Conservation (phyloP, 805 yeast genomes). For the Candida tibetensis region DNA sequence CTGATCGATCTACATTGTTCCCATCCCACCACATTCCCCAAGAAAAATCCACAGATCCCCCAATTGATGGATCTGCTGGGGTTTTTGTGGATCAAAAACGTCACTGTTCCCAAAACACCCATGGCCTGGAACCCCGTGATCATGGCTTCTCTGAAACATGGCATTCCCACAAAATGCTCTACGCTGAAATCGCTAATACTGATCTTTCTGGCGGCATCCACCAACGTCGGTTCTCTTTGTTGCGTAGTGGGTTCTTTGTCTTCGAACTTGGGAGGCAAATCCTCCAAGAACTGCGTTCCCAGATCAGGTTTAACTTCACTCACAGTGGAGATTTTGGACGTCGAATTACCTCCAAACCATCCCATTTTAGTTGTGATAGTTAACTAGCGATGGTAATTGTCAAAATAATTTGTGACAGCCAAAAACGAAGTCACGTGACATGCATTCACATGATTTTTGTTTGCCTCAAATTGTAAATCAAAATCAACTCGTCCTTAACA, state of each 20-base stretch:
- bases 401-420: too few relatives aligned
- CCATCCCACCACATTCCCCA: constrained; percentile 86
- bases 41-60: constrained; percentile 74
- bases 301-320: constrained; percentile 23
- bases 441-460: too few relatives aligned
- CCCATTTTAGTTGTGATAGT: constrained; percentile 34
- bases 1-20: constrained; percentile 83
- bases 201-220: constrained; percentile 45
- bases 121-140: constrained; percentile 70
- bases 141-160: constrained; percentile 80
- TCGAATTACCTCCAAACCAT: constrained; percentile 38
- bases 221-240: constrained; percentile 10
- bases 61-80: constrained; percentile 68
- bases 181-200: constrained; percentile 51
- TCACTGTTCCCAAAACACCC: constrained; percentile 66
- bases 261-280: constrained; percentile 51
- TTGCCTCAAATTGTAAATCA: too few relatives aligned
- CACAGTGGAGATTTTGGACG: constrained; percentile 38
- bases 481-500: too few relatives aligned
- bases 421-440: too few relatives aligned
- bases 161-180: constrained; percentile 53
- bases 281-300: constrained; percentile 39
- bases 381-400: too few relatives aligned
- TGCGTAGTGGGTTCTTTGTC: constrained; percentile 24
- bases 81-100: constrained; percentile 64